Evolutionary conservation across 306 rosid species (phyloP).

Genomic region (Ormosia emarginata): DNA sequence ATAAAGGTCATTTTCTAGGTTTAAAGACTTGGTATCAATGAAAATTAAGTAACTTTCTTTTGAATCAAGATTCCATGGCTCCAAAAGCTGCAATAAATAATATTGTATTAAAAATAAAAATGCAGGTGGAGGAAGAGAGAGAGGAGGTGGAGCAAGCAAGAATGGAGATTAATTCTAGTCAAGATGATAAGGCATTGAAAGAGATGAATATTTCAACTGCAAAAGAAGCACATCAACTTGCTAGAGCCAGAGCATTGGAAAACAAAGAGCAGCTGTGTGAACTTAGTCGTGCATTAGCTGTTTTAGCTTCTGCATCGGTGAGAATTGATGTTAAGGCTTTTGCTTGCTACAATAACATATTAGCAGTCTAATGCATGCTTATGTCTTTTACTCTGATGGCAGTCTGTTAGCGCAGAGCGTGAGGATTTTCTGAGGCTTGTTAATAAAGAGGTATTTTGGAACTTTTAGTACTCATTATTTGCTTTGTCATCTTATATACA

Average conservation of each 20-base stretch:
- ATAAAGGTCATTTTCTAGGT: constrained; percentile 1
- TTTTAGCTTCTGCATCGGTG: constrained; percentile 97
- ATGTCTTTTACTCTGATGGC: constrained; percentile 30
- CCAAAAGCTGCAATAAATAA: neutral
- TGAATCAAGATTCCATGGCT: constrained; percentile 14
- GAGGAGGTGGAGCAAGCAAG: constrained; percentile 70
- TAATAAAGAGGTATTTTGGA: constrained; percentile 76
- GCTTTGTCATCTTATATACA: constrained; percentile 3
- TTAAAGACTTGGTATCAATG: neutral
- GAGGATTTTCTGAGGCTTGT: constrained; percentile 92
- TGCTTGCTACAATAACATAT: neutral
- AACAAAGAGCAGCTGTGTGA: constrained; percentile 88
- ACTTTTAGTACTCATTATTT: constrained; percentile 8
- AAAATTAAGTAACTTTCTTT: constrained; percentile 9
- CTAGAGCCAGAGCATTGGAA: constrained; percentile 61
- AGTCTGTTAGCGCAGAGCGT: constrained; percentile 94
- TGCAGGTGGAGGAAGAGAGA: constrained; percentile 83
- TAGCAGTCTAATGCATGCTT: neutral
- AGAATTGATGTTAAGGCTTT: constrained; percentile 36
- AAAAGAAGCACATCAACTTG: constrained; percentile 73
- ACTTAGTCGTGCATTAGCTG: constrained; percentile 91
- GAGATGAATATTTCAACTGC: constrained; percentile 77
- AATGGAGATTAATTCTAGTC: constrained; percentile 44
- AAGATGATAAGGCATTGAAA: constrained; percentile 68
- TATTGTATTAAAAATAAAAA: neutral